Base-by-base conservation (phyloP, 2,329 filamentous ascomycete species). In the Fusarium albosuccineum region DNA sequence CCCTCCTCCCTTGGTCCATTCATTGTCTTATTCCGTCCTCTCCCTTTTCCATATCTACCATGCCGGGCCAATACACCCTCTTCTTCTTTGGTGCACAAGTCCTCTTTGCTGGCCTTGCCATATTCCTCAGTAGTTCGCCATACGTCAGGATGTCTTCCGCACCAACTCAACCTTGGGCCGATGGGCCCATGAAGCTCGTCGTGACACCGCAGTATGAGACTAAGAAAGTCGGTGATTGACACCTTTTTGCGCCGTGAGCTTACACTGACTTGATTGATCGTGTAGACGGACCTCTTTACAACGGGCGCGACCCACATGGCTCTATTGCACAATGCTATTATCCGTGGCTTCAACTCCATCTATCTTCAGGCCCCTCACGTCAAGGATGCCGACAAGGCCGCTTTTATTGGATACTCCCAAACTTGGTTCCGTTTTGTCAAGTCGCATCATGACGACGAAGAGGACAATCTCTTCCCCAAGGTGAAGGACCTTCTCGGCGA, bases 331-430 rank as follows among this genome's bases (percentile, higher is more conserved):
- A 90, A 90, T 70, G 79, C 84, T 57, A 85, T 90, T 70, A 84
- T 90, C 65, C 86, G 88, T 41, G 86, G 87, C 55, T 88, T 86
- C 80, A 90, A 91, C 76, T 85, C 82, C 70, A 88, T 91, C 72
- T 88, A 86, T 73, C 82, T 85, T 40, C 88, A 90, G 74, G 87
- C 86, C 1, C 81, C 82, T 10, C 79, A 85, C 68, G 75, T 89
- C 41, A 74, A 80, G 9, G 80, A 82, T 3, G 74, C 75, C n/a
- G 86, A 89, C 73, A 83, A 83, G 73, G 73, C 77, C 48, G 84
- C 86, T 73, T 90, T 91, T 67, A 76, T 89, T 54, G 82, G 82
- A 16, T 90, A 90, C 76, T 79, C 81, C 30, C 78, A 86, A 53
- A 84, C 86, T 0, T 89, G 86, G 85, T 81, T 83, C 77, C 83